phyloP scores from a whole-genome alignment of 2,329 filamentous ascomycete species.

The Teratosphaeria zuluensis region DNA sequence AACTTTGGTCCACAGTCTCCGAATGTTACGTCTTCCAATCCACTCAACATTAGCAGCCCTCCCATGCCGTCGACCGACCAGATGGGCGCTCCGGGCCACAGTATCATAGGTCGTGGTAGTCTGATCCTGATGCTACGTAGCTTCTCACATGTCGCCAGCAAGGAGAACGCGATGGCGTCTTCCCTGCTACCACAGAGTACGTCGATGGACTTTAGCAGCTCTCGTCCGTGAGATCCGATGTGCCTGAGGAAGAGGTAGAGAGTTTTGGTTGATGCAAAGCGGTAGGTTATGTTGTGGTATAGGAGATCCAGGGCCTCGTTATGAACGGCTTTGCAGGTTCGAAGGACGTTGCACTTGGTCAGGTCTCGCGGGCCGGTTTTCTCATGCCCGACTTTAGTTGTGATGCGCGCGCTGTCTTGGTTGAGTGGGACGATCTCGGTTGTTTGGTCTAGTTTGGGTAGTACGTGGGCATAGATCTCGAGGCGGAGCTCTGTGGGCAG shows the following conservation, averaged over 20 bases:
- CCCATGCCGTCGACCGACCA: conserved; percentile 21
- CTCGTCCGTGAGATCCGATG: conserved; percentile 19
- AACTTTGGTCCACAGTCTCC: conserved; percentile 5
- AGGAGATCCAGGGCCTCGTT: conserved; percentile 36
- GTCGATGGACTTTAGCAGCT: conserved; percentile 14
- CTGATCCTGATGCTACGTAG: conserved; percentile 17
- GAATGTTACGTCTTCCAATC: conserved; percentile 16
- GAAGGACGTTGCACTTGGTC: conserved; percentile 33
- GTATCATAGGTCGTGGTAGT: conserved; percentile 12
- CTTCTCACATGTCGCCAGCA: conserved; percentile 18
- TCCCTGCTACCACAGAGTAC: conserved; percentile 18
- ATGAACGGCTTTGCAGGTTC: conserved; percentile 32
- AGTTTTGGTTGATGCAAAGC: conserved; percentile 32
- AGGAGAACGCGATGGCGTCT: conserved; percentile 22
- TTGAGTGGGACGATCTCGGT: conserved; percentile 17
- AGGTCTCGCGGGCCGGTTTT: conserved; percentile 24
- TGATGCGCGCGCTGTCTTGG: conserved; percentile 17
- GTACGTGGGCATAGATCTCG: conserved; percentile 42
- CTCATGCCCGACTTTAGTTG: conserved; percentile 14
- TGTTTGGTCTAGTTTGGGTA: conserved; percentile 18
- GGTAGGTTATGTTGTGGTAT: conserved; percentile 37
- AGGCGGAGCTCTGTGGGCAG: conserved; percentile 54
- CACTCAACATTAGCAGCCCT: conserved; percentile 17
- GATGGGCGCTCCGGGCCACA: conserved; percentile 10
- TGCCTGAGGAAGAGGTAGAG: conserved; percentile 34